Conservation (phyloP, 257 asterid genomes). For the Solanum verrucosum region DNA sequence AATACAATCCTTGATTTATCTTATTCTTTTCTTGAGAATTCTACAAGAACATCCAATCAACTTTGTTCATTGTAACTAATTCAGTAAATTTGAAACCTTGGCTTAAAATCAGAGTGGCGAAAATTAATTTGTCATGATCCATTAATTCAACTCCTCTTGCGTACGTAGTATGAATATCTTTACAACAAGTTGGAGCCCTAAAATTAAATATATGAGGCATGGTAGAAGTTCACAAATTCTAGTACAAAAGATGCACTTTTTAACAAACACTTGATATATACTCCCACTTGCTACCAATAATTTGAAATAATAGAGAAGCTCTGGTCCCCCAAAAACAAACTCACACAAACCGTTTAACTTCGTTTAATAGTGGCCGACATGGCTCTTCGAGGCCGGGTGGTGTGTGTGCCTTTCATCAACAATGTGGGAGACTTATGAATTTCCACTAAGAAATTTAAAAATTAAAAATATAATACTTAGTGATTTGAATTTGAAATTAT, state of each 20-base stretch:
- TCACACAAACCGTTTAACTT: no score
- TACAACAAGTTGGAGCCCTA: neutral
- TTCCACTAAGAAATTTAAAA: no score
- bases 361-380: no score
- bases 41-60: neutral
- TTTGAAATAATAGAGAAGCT: no score
- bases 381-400: no score
- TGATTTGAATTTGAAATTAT: no score
- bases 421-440: no score
- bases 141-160: neutral
- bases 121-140: neutral
- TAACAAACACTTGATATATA: neutral
- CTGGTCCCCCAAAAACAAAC: neutral
- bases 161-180: neutral
- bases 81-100: neutral
- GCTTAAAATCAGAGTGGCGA: neutral
- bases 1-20: no score
- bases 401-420: no score
- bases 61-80: neutral
- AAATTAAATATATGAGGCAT: neutral
- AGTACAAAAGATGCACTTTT: neutral
- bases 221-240: neutral
- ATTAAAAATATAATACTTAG: no score
- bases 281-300: neutral
- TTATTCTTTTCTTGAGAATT: no score